Conservation (phyloP, 257 asterid genomes). For the Lantana camara region DNA sequence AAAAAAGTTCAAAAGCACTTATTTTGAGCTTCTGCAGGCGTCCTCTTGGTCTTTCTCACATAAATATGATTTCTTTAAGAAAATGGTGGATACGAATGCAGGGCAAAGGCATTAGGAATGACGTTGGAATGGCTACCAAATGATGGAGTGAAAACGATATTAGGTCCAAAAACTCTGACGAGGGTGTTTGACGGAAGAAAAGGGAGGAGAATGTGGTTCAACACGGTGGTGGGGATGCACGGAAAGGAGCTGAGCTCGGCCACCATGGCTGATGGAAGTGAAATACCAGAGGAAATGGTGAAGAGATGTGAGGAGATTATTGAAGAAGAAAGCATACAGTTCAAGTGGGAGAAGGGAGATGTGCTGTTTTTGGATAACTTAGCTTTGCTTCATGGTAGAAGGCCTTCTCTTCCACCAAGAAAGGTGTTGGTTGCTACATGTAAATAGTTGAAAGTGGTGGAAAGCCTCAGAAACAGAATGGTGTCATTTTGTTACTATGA, state of each 20-base stretch:
- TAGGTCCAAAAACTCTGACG: conserved; percentile 69
- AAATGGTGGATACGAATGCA: conserved; percentile 9
- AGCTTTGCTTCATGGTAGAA: conserved; percentile 78
- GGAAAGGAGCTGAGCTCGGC: conserved; percentile 89
- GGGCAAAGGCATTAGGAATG: conserved; percentile 77
- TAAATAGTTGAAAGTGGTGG: conserved; percentile 44
- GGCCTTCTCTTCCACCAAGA: conserved; percentile 82
- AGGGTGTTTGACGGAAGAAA: conserved; percentile 75
- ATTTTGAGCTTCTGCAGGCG: no score
- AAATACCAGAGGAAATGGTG: conserved; percentile 54
- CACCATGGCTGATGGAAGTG: conserved; percentile 71
- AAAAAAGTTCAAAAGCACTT: no score
- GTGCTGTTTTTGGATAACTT: conserved; percentile 69
- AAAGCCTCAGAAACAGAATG: neutral
- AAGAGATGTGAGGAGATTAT: conserved; percentile 78
- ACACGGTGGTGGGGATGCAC: conserved; percentile 83
- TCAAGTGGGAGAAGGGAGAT: conserved; percentile 87
- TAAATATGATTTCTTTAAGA: no score
- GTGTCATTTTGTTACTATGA: no score
- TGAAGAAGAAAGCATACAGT: conserved; percentile 90
- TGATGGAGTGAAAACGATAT: conserved; percentile 55
- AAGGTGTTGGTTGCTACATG: conserved; percentile 75
- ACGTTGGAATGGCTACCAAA: conserved; percentile 80
- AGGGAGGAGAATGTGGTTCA: conserved; percentile 84
- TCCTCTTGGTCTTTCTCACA: no score